These are phyloP conservation scores for Mortierella sp. DNA, from an alignment of 371 early-diverging fungal genomes.

Conservation along the genomic window DNA sequence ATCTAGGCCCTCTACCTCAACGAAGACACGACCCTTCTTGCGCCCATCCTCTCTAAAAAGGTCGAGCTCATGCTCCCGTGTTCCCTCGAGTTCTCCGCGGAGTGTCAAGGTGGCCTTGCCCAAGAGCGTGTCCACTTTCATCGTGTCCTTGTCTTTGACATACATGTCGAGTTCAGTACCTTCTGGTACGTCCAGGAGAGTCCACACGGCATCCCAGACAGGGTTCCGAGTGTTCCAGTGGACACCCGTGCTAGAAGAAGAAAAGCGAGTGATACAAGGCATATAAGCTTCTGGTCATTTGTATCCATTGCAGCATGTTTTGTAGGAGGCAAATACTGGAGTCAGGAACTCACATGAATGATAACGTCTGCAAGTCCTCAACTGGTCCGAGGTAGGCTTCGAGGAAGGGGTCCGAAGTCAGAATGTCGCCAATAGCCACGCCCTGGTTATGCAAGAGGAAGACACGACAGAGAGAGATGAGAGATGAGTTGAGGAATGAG, in stretches of 20 bases:
- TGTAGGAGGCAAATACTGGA: too few relatives aligned
- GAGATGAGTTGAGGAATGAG: too few relatives aligned
- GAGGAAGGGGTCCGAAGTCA: slow-evolving; percentile 40
- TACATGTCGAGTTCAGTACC: slow-evolving; percentile 23
- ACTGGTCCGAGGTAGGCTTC: slow-evolving; percentile 41
- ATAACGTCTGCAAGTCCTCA: slow-evolving; percentile 11
- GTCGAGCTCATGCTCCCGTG: slow-evolving; percentile 27
- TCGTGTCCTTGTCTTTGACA: slow-evolving; percentile 46
- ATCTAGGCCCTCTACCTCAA: slow-evolving; percentile 24
- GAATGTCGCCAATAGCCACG: slow-evolving; percentile 38
- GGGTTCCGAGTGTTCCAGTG: slow-evolving; percentile 46
- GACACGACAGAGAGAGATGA: neutral
- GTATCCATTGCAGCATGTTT: too few relatives aligned
- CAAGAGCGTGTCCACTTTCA: slow-evolving; percentile 37
- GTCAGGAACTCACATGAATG: slow-evolving; percentile 22
- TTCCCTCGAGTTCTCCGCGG: slow-evolving; percentile 25
- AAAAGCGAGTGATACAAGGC: slow-evolving; percentile 1
- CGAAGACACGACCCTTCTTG: slow-evolving; percentile 21
- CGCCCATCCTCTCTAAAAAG: slow-evolving; percentile 14
- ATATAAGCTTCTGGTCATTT: too few relatives aligned
- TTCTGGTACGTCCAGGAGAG: slow-evolving; percentile 30
- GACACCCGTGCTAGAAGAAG: slow-evolving; percentile 35
- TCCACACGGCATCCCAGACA: slow-evolving; percentile 42
- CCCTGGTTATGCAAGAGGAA: slow-evolving; percentile 17
- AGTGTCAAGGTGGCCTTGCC: slow-evolving; percentile 25